Evolutionary conservation across 805 yeast genomes (phyloP).

Genomic region (Lachancea nothofagi): DNA sequence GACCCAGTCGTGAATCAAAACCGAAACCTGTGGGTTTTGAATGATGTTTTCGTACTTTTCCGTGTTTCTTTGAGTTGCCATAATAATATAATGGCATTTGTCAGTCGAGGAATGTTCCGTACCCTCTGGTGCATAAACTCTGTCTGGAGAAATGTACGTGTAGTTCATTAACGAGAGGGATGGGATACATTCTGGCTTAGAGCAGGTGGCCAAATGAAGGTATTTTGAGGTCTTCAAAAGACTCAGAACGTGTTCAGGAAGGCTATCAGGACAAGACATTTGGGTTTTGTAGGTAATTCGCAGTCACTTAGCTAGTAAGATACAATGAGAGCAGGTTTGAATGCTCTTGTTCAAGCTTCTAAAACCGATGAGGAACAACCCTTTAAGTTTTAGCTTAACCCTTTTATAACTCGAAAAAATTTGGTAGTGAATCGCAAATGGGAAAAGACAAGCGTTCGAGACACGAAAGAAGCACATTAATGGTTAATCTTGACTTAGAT

Average conservation of each 20-base stretch:
- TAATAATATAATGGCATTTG: conserved; percentile 46
- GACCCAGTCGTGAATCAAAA: conserved; percentile 89
- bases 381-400: too few relatives aligned
- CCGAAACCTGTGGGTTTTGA: conserved; percentile 70
- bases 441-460: neutral
- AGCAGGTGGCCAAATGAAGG: conserved; percentile 80
- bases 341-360: too few relatives aligned
- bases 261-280: conserved; percentile 32
- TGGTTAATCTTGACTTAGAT: too few relatives aligned
- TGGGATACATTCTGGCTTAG: conserved; percentile 54
- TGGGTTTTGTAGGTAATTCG: neutral
- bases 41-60: conserved; percentile 66
- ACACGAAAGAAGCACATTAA: neutral
- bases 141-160: conserved; percentile 49
- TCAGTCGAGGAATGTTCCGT: conserved; percentile 29
- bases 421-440: neutral
- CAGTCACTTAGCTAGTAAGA: too few relatives aligned
- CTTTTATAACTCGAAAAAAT: neutral
- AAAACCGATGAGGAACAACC: too few relatives aligned
- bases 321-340: neutral
- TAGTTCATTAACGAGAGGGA: conserved; percentile 91
- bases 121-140: conserved; percentile 33
- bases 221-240: conserved; percentile 58
- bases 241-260: conserved; percentile 36
- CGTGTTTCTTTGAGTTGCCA: conserved; percentile 68